phyloP scores from a whole-genome alignment of 2,329 filamentous ascomycete species.

The Penicillium concentricum region DNA sequence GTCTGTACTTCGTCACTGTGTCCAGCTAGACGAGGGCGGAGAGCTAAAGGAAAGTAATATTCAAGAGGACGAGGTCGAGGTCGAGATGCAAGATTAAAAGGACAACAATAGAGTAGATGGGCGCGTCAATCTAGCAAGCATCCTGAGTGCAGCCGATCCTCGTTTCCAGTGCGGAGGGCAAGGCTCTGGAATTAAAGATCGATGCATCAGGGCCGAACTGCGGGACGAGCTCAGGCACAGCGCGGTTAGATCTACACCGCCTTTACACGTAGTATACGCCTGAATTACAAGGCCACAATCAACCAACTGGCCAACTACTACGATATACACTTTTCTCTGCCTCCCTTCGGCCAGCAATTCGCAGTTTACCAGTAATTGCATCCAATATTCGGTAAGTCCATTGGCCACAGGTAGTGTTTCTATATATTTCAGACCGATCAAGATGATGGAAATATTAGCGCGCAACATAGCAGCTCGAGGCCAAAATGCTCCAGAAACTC shows the following conservation, averaged over 20 bases:
- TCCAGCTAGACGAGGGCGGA: neutral
- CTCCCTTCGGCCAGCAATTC: too few species aligned
- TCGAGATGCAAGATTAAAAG: neutral
- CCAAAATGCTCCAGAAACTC: too few species aligned
- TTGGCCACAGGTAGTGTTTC: too few species aligned
- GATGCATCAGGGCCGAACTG: neutral
- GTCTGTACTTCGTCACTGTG: neutral
- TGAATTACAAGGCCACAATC: neutral
- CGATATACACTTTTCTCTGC: too few species aligned
- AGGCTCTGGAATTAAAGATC: conserved; percentile 1
- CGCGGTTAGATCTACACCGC: conserved; percentile 4
- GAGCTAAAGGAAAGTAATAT: neutral
- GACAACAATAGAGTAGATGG: neutral
- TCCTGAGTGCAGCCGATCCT: conserved; percentile 4
- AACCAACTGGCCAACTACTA: neutral
- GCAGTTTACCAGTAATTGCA: too few species aligned
- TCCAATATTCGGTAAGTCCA: too few species aligned
- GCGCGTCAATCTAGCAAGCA: neutral
- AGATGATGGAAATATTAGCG: too few species aligned
- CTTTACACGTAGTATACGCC: neutral
- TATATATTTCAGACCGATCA: too few species aligned
- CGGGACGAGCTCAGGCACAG: conserved; percentile 7
- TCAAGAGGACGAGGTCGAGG: neutral
- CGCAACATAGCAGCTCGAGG: too few species aligned
- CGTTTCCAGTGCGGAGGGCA: neutral